These are phyloP conservation scores for Aspergillus sparsus DNA, from an alignment of 495 filamentous ascomycete genomes.

Conservation along the genomic window DNA sequence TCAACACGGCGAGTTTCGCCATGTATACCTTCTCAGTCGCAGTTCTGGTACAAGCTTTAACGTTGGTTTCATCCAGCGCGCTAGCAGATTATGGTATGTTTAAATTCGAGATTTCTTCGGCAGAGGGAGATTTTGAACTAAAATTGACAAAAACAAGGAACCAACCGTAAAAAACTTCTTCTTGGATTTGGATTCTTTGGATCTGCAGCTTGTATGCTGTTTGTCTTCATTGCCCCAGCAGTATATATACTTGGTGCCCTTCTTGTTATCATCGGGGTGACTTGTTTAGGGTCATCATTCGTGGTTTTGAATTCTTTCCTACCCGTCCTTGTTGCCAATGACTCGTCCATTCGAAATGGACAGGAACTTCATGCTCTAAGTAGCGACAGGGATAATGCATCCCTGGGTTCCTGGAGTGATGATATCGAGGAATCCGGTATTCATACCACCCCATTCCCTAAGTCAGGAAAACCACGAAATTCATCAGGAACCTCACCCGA, in stretches of 20 bases:
- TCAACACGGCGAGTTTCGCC: conserved; percentile 56
- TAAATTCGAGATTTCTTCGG: not conserved
- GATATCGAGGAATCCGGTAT: conserved; percentile 16
- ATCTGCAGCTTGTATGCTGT: conserved; percentile 77
- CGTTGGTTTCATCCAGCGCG: conserved; percentile 53
- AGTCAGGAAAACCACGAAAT: conserved; percentile 5
- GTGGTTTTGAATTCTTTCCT: conserved; percentile 55
- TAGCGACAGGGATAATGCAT: conserved; percentile 22
- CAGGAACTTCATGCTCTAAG: conserved; percentile 33
- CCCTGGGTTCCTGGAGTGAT: conserved; percentile 43
- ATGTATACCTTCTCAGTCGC: conserved; percentile 58
- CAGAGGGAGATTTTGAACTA: too few species aligned
- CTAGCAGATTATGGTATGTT: conserved; percentile 55
- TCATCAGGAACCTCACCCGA: conserved; percentile 54
- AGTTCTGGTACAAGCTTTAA: conserved; percentile 55
- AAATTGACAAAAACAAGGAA: conserved; percentile 25
- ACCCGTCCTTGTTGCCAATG: conserved; percentile 51
- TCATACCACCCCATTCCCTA: not conserved
- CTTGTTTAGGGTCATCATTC: conserved; percentile 59
- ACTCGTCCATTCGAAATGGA: conserved; percentile 36
- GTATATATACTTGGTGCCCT: conserved; percentile 75
- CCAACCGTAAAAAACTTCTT: conserved; percentile 68
- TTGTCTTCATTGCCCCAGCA: conserved; percentile 69
- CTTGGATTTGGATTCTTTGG: conserved; percentile 79
- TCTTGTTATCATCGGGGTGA: conserved; percentile 79